Evolutionary conservation across 768 basidiomycete genomes (phyloP).

Genomic region (Russula vinacea): DNA sequence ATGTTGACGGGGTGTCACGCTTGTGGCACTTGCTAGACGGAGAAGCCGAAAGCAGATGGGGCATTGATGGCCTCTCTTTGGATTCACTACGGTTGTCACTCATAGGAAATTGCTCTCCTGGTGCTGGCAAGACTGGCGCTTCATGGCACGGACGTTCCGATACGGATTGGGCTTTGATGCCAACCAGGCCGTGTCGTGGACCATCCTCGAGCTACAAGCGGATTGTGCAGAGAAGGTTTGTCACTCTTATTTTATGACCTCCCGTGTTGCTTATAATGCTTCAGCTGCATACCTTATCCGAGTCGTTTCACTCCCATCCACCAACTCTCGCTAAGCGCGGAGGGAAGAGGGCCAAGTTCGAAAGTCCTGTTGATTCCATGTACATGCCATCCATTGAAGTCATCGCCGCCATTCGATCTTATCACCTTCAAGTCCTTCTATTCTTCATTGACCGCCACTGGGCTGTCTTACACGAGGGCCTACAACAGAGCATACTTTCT

Average conservation of each 20-base stretch:
- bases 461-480: constrained; percentile 53
- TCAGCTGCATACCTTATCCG: constrained; percentile 64
- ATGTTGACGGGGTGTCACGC: constrained; percentile 47
- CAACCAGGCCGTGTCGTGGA: constrained; percentile 74
- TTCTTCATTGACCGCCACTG: constrained; percentile 85
- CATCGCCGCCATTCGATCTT: constrained; percentile 40
- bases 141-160: constrained; percentile 63
- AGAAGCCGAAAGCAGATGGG: constrained; percentile 64
- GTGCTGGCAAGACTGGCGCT: constrained; percentile 40
- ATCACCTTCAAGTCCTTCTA: constrained; percentile 71
- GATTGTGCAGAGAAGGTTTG: constrained; percentile 69
- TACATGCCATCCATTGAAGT: constrained; percentile 47
- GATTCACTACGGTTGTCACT: constrained; percentile 61
- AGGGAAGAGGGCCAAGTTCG: constrained; percentile 52
- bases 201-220: constrained; percentile 72
- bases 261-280: constrained; percentile 14
- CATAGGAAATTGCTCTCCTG: constrained; percentile 26
- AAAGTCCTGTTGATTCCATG: constrained; percentile 58
- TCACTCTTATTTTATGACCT: not conserved
- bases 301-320: constrained; percentile 47
- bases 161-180: constrained; percentile 70
- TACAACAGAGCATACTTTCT: constrained; percentile 55
- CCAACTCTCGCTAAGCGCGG: constrained; percentile 35
- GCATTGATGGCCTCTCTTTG: constrained; percentile 61
- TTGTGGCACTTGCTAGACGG: constrained; percentile 56